Evolutionary conservation across 352 stramenopile genomes (phyloP).

Genomic region (Hyaloperonospora brassicae): DNA sequence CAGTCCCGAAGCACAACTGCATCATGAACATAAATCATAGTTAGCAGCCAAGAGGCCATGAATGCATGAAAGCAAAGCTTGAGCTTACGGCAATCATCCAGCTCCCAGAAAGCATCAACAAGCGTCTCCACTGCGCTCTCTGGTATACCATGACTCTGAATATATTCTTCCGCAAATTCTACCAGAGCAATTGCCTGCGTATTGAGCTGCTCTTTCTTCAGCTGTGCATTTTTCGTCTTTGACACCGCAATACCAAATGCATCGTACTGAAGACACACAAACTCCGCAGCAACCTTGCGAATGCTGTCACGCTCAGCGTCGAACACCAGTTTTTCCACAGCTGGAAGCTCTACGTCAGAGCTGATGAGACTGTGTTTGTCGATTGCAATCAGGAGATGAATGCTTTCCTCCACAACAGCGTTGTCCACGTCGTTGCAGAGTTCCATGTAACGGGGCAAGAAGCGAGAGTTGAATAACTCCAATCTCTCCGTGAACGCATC

Average conservation of each 20-base stretch:
- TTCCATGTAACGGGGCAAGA: conserved; percentile 69
- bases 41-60: conserved; percentile 3
- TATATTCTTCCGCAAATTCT: conserved; percentile 85
- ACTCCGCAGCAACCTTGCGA: conserved; percentile 72
- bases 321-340: conserved; percentile 79
- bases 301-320: conserved; percentile 61
- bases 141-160: conserved; percentile 56
- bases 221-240: conserved; percentile 40
- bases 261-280: conserved; percentile 84
- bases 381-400: conserved; percentile 69
- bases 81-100: conserved; percentile 79
- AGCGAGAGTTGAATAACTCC: conserved; percentile 73
- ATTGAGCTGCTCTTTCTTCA: conserved; percentile 79
- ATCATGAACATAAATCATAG: conserved; percentile 12
- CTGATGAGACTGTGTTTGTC: conserved; percentile 79
- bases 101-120: conserved; percentile 78
- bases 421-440: conserved; percentile 78
- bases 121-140: conserved; percentile 58
- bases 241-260: conserved; percentile 74
- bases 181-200: conserved; percentile 83
- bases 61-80: background rate
- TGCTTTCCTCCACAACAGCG: conserved; percentile 54
- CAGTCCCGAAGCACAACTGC: conserved; percentile 80
- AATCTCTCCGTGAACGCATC: conserved; percentile 55
- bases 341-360: conserved; percentile 64